phyloP scores from a whole-genome alignment of 2,329 filamentous ascomycete species.

The Xylariaceae sp. region DNA sequence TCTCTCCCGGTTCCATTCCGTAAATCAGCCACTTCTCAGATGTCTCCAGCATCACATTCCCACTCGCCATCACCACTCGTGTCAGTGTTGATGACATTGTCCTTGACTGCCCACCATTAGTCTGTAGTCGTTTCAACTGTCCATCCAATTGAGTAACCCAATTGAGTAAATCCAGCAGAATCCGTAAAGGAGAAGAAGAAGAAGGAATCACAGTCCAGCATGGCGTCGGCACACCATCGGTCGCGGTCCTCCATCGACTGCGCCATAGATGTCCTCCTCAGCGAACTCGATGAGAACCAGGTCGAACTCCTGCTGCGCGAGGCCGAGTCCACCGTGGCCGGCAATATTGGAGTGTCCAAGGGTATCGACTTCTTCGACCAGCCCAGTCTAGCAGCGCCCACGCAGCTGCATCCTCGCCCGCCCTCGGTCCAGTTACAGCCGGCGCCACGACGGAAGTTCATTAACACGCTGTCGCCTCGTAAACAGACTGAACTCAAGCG shows the following conservation, averaged over 20 bases:
- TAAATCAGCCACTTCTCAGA: slow-evolving; percentile 1
- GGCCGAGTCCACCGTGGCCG: slow-evolving; percentile 25
- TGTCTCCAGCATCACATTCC: not conserved
- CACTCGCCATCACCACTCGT: not conserved
- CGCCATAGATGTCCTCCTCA: slow-evolving; percentile 29
- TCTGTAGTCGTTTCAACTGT: not conserved
- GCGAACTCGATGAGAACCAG: slow-evolving; percentile 28
- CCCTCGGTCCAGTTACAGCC: slow-evolving; percentile 8
- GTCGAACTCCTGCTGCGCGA: slow-evolving; percentile 27
- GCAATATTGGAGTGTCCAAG: slow-evolving; percentile 28
- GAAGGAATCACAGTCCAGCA: not conserved
- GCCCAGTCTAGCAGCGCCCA: slow-evolving; percentile 4
- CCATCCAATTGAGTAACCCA: not conserved
- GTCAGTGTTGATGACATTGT: not conserved
- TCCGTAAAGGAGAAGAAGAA: not conserved
- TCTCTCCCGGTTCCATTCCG: not conserved
- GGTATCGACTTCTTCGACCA: slow-evolving; percentile 29
- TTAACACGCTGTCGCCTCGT: slow-evolving; percentile 24
- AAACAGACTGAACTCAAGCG: slow-evolving; percentile 23
- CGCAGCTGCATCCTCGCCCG: not conserved
- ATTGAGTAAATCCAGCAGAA: not conserved
- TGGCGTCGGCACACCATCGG: slow-evolving; percentile 22
- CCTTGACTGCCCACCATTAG: not conserved
- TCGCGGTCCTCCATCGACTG: slow-evolving; percentile 29
- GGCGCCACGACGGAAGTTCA: slow-evolving; percentile 24